A percentile compares a stretch with the other conserved stretches of the same genome.
These are phyloP conservation scores for Claviceps paspali DNA, from an alignment of 2,329 filamentous ascomycete genomes.

Conservation along the genomic window DNA sequence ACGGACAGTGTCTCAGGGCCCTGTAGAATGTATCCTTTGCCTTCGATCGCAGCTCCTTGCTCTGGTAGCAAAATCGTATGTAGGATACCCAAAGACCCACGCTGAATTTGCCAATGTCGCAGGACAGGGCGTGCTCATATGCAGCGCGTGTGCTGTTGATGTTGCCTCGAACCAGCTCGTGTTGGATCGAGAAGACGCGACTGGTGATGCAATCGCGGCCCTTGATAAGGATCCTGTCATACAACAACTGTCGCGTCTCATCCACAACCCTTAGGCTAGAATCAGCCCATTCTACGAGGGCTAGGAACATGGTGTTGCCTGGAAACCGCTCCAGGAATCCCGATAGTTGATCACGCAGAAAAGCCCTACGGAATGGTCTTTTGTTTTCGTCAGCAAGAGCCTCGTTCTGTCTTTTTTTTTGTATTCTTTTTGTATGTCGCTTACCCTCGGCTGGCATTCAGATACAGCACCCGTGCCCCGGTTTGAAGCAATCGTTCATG, in stretches of 20 bases:
- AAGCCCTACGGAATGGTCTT: constrained; percentile 51
- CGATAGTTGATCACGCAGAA: constrained; percentile 46
- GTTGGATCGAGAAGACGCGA: constrained; percentile 34
- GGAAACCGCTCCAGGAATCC: constrained; percentile 52
- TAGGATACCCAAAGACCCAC: constrained; percentile 34
- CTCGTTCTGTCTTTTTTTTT: too few species aligned
- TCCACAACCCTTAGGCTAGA: constrained; percentile 58
- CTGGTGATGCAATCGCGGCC: constrained; percentile 26
- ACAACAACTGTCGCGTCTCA: constrained; percentile 53
- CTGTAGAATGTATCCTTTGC: constrained; percentile 34
- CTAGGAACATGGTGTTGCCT: constrained; percentile 59
- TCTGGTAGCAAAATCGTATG: constrained; percentile 28
- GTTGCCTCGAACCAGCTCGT: constrained; percentile 33
- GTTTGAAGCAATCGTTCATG: constrained; percentile 57
- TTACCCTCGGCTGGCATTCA: constrained; percentile 46
- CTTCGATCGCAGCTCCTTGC: constrained; percentile 22
- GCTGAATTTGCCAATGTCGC: constrained; percentile 23
- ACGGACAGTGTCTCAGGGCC: constrained; percentile 31
- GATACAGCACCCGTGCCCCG: constrained; percentile 48
- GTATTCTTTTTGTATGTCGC: constrained; percentile 12
- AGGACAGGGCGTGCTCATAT: constrained; percentile 35
- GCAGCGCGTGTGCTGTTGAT: constrained; percentile 32
- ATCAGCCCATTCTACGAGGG: constrained; percentile 60
- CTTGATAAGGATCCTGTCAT: constrained; percentile 30
- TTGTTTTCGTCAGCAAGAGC: too few species aligned